Evolutionary conservation across 192 early-diverging fungal genomes (phyloP).

Genomic region (Coemansia sp.): DNA sequence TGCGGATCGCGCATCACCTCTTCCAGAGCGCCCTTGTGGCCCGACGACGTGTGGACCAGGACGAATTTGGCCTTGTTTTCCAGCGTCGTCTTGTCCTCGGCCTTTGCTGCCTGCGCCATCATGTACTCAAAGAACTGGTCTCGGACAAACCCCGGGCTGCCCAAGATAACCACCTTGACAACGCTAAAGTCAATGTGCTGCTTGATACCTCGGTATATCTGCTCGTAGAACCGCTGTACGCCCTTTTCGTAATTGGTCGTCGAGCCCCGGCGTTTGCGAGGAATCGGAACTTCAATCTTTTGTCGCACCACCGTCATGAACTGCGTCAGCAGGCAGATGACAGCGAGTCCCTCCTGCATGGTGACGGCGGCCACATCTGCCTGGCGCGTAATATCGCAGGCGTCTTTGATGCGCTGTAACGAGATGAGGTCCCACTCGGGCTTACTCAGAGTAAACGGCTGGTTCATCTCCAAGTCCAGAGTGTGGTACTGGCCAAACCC

Average conservation of each 20-base stretch:
- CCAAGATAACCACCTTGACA: conserved; percentile 93
- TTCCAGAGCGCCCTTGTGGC: conserved; percentile 93
- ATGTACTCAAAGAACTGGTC: conserved; percentile 88
- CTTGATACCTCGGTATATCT: conserved; percentile 83
- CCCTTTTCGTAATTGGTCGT: conserved; percentile 92
- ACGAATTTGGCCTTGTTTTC: conserved; percentile 88
- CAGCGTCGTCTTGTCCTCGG: conserved; percentile 77
- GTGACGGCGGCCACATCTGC: conserved; percentile 94
- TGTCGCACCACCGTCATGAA: conserved; percentile 95
- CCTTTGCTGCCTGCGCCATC: conserved; percentile 77
- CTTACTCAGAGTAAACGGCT: conserved; percentile 85
- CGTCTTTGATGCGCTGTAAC: conserved; percentile 81
- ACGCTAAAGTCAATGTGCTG: conserved; percentile 89
- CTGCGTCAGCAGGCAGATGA: conserved; percentile 89
- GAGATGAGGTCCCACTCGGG: conserved; percentile 92
- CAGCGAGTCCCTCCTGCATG: conserved; percentile 86
- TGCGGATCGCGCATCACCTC: conserved; percentile 89
- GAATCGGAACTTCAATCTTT: conserved; percentile 86
- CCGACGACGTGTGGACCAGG: conserved; percentile 88
- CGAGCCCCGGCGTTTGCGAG: conserved; percentile 90
- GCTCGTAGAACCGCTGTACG: conserved; percentile 83
- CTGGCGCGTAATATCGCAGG: conserved; percentile 84
- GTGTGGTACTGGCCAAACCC: conserved; percentile 94
- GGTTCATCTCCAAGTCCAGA: conserved; percentile 87
- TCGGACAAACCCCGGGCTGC: conserved; percentile 92